Percentiles rank a stretch among this genome's conserved stretches.
Conservation (phyloP, 805 yeast species). For the Wickerhamomyces bovis region DNA sequence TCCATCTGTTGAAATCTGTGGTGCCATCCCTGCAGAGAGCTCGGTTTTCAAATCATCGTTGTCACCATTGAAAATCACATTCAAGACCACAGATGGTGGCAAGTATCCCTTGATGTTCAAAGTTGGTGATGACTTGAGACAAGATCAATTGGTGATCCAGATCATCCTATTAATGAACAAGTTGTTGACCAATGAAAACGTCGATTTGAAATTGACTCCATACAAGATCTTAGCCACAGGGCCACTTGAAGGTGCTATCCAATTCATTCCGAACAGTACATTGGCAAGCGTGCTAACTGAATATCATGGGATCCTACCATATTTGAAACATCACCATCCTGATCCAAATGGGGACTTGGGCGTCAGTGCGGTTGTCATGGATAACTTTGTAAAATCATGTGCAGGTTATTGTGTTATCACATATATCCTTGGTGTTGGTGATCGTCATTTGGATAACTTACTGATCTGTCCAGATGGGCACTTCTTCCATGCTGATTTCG, state of each 20-base stretch:
- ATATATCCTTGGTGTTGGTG: constrained; percentile 92
- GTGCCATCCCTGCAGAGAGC: constrained; percentile 72
- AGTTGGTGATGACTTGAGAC: constrained; percentile 90
- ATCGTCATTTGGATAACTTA: constrained; percentile 89
- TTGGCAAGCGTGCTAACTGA: constrained; percentile 70
- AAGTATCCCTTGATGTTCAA: constrained; percentile 84
- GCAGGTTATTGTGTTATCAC: constrained; percentile 98
- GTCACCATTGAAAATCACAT: constrained; percentile 79
- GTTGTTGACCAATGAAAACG: constrained; percentile 78
- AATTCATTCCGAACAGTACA: constrained; percentile 91
- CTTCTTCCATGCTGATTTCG: constrained; percentile 97
- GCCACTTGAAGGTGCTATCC: constrained; percentile 85
- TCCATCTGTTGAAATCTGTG: constrained; percentile 68
- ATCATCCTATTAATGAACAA: constrained; percentile 88
- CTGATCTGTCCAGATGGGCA: constrained; percentile 76
- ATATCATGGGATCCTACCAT: constrained; percentile 72
- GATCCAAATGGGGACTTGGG: constrained; percentile 34
- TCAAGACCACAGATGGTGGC: constrained; percentile 48
- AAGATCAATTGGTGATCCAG: constrained; percentile 95
- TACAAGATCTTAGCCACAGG: constrained; percentile 89
- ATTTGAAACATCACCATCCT: constrained; percentile 59
- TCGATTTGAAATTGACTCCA: constrained; percentile 83
- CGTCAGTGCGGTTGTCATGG: constrained; percentile 60
- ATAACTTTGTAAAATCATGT: constrained; percentile 87
- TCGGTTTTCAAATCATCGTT: constrained; percentile 88